phyloP scores from a whole-genome alignment of 208 protist genomes.

The Leishmania mexicana region DNA sequence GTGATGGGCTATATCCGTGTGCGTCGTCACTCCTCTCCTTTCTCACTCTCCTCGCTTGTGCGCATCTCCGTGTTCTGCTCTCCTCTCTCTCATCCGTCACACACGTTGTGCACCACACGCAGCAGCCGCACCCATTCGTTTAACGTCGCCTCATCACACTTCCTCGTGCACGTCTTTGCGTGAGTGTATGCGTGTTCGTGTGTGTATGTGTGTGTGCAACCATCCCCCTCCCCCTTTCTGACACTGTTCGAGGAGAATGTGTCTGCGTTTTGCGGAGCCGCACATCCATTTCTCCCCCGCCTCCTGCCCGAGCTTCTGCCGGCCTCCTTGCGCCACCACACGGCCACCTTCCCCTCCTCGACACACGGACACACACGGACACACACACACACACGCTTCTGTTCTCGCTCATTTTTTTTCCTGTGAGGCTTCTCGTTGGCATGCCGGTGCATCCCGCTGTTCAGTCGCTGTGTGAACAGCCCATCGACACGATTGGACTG shows the following conservation, averaged over 20 bases:
- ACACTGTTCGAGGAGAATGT: neutral
- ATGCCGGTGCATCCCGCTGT: slow-evolving; percentile 55
- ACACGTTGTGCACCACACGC: neutral
- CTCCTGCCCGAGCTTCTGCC: neutral
- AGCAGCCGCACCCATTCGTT: too few species aligned
- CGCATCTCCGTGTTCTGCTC: neutral
- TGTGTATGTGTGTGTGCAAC: neutral
- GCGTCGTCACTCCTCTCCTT: neutral
- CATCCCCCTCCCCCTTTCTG: neutral
- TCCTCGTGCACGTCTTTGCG: neutral
- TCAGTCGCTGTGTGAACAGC: slow-evolving; percentile 60
- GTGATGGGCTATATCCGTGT: neutral
- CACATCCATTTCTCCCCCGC: neutral
- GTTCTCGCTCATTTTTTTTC: neutral
- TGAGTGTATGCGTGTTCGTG: neutral
- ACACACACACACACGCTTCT: neutral
- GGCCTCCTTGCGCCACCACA: neutral
- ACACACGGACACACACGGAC: neutral
- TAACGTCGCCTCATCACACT: neutral
- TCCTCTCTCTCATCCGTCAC: neutral
- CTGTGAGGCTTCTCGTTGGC: neutral
- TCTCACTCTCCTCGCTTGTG: neutral
- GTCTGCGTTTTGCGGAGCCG: neutral
- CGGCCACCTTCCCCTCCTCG: neutral
- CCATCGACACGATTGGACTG: slow-evolving; percentile 38